Evolutionary conservation across 441 rosid genomes (phyloP).

Genomic region (Adansonia gregorii): DNA sequence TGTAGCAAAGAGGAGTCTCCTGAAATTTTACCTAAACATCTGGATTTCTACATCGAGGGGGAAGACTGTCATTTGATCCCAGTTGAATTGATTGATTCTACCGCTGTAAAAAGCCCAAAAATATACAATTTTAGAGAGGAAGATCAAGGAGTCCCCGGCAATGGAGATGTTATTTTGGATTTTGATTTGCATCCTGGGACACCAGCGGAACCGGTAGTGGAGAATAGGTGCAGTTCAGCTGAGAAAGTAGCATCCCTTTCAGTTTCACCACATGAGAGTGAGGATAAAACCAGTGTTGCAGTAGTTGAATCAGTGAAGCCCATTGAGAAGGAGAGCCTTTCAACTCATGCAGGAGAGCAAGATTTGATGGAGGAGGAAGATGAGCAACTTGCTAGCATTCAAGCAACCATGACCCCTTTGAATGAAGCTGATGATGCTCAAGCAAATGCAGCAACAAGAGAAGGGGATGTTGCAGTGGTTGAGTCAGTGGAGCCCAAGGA

Average conservation of each 20-base stretch:
- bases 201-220: conserved; percentile 41
- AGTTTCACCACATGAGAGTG: conserved; percentile 34
- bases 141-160: conserved; percentile 45
- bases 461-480: conserved; percentile 8
- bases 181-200: conserved; percentile 43
- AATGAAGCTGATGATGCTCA: conserved; percentile 31
- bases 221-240: conserved; percentile 26
- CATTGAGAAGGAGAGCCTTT: conserved; percentile 28
- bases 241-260: conserved; percentile 36
- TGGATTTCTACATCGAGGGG: conserved; percentile 78
- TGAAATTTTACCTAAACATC: conserved; percentile 44
- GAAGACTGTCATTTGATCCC: conserved; percentile 79
- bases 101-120: conserved; percentile 20
- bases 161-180: conserved; percentile 74
- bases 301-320: conserved; percentile 33
- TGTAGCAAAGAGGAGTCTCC: conserved; percentile 30
- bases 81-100: conserved; percentile 45
- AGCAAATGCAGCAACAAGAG: conserved; percentile 29
- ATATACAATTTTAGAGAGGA: conserved; percentile 42
- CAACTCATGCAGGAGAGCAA: conserved; percentile 23
- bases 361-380: conserved; percentile 30
- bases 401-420: conserved; percentile 26
- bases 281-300: conserved; percentile 29
- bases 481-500: conserved; percentile 30
- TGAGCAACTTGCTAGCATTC: conserved; percentile 35